Evolutionary conservation across 345 rosid species (phyloP), one percentile per base, ranked within the genome.

Genomic region (Gossypium turneri): DNA sequence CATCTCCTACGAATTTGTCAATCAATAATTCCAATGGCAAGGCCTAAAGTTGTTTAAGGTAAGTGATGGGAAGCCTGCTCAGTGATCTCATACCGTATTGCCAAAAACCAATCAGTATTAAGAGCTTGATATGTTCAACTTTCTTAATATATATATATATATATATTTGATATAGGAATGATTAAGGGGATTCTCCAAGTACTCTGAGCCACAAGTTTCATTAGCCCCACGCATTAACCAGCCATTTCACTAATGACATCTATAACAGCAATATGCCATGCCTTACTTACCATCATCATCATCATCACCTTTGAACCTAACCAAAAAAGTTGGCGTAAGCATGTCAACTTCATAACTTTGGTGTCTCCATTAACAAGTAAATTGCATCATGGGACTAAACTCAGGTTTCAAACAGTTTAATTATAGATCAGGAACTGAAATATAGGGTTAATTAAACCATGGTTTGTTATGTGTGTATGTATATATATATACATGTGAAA

Each of bases 281-380:
- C 82, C 61, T 70, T 47, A 67, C 70, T 74, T 56, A 67, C 70
- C 56, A 51, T 51, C 29, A 77, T 73, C 75, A 72, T 75, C 74
- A 65, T 75, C 76, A 17, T 29, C 61, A 9, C 60, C 58, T 52
- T 81, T 78, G 84, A 81, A 83, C 84, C 84, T 81, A 79, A 76
- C 81, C 80, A 61, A 73, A 75, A 75, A 70, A 59, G 34, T 24
- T 81, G 63, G 86, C 80, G 81, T 83, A 79, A 83, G 86, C 84
- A 79, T 81, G 82, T 81, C 82, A 78, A 83, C 79, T 73, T 83
- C 86, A 73, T 73, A 59, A 76, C 77, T 75, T 78, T 78, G 82
- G 76, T 70, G 75, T 81, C 82, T 78, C 75, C 84, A 83, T 78
- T 77, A 59, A 9, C 12, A 73, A 61, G 76, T 61, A 73, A 61